Base-by-base conservation (phyloP, 1,139 yeast species). In the Yarrowia galli region DNA sequence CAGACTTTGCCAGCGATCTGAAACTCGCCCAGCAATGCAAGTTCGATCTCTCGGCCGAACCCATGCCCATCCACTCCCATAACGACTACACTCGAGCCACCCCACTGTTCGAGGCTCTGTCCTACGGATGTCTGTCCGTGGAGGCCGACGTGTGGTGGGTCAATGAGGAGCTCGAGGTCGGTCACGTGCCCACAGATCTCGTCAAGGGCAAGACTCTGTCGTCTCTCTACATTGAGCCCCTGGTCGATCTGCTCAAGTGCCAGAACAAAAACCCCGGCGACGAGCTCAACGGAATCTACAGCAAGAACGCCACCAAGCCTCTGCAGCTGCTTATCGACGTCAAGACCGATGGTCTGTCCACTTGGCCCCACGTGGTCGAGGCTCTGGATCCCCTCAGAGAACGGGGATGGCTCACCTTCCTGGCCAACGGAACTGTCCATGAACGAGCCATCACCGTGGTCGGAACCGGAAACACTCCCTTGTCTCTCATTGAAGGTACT, bases 181-280 rank as follows among this genome's bases (percentile, higher is more conserved):
- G 66, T 2, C 66, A 61, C 56, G 66, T 61, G 43, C 66, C 66
- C 45, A 46, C 54, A 16, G 66, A 61, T 7, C 46, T 61, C 15
- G 38, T 28, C 28, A 16, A 61, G 46, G 46, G 56, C 32, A 48
- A 38, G 28, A 61, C 66, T 1, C 66, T 61, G 15, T 8, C 32
- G 3, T 61, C 56, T 4, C 56, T 61, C 12, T 61, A 61, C 38
- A 36, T 61, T n/a, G 56, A 61, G 28, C 66, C 66, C 6, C 54
- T 61, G 35, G 45, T 46, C 20, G 66, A 46, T 20, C 66, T 61
- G 38, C 56, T 61, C 28, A 61, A 48, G 45, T 61, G 96, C 70
- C 92, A 95, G n/a, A 87, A 95, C 0, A 86, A 91, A 63, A 95
- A 93, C 10, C 38, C 58, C 15, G 42, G 46, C 42, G 56, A 35